phyloP scores from a whole-genome alignment of 148 eudicot genomes.

The Chenopodium berlandieri region DNA sequence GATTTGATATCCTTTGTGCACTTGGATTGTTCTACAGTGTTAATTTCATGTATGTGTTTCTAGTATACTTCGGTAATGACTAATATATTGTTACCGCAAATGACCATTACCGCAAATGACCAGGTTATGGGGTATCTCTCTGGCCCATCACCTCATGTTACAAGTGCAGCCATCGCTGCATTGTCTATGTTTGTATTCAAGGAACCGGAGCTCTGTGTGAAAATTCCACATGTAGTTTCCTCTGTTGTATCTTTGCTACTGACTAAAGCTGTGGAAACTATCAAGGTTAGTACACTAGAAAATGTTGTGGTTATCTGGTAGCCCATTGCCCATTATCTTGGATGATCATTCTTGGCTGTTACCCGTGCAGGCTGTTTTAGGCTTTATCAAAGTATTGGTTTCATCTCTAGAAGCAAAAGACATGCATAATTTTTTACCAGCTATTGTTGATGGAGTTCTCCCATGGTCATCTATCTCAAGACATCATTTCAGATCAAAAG shows the following conservation, averaged over 20 bases:
- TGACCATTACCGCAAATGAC: too few relatives aligned
- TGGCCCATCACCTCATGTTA: slow-evolving; percentile 81
- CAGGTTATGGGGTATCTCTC: slow-evolving; percentile 91
- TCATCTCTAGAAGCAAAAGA: slow-evolving; percentile 57
- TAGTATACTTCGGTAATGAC: not conserved
- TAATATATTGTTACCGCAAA: slow-evolving; percentile 1
- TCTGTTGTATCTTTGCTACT: slow-evolving; percentile 68
- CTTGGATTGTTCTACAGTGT: not conserved
- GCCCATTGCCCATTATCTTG: not conserved
- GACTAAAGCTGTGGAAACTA: slow-evolving; percentile 77
- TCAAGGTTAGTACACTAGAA: slow-evolving; percentile 58
- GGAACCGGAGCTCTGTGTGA: slow-evolving; percentile 56
- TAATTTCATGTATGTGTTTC: not conserved
- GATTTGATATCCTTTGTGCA: not conserved
- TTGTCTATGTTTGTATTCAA: slow-evolving; percentile 73
- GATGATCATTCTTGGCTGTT: not conserved
- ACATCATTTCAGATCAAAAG: slow-evolving; percentile 90
- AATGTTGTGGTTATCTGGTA: not conserved
- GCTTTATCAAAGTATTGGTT: slow-evolving; percentile 83
- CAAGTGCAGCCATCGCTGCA: slow-evolving; percentile 88
- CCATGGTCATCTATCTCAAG: slow-evolving; percentile 89
- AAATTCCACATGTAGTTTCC: slow-evolving; percentile 68
- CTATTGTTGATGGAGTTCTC: slow-evolving; percentile 55
- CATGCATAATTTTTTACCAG: slow-evolving; percentile 61
- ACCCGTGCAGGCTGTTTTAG: slow-evolving; percentile 71